Evolutionary conservation across 225 moss, liverwort and hornwort species (phyloP).

Genomic region (Physcomitrellopsis africana): DNA sequence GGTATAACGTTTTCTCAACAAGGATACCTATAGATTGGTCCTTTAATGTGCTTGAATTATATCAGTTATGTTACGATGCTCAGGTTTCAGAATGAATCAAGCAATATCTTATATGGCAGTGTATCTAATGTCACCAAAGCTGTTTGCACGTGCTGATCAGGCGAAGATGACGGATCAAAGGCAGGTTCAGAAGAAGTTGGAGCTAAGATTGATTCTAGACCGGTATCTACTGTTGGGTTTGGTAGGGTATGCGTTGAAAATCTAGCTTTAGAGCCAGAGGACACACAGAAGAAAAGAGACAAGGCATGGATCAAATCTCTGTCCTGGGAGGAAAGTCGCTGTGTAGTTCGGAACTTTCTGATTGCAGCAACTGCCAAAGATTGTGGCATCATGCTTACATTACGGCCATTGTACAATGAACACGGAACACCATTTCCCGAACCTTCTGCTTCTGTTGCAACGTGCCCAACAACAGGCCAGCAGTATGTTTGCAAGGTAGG

Average conservation of each 20-base stretch:
- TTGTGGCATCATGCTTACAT: conserved; percentile 85
- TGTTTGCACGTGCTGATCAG: conserved; percentile 12
- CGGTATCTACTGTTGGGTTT: conserved; percentile 12
- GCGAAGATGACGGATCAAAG: conserved; percentile 19
- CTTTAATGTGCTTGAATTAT: neutral
- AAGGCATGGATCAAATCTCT: conserved; percentile 49
- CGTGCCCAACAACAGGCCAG: conserved; percentile 50
- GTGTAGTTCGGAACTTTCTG: conserved; percentile 70
- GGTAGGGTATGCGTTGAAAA: conserved; percentile 38
- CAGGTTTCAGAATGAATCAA: neutral
- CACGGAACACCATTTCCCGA: conserved; percentile 41
- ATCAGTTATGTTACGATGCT: neutral
- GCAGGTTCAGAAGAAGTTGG: neutral
- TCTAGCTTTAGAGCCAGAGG: conserved; percentile 46
- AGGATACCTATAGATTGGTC: neutral
- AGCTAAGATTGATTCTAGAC: neutral
- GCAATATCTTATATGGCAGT: neutral
- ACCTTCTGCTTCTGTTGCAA: conserved; percentile 45
- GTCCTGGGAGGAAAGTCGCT: conserved; percentile 61
- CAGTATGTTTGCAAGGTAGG: conserved; percentile 55
- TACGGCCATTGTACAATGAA: conserved; percentile 51
- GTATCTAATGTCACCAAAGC: conserved; percentile 6
- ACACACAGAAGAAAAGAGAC: conserved; percentile 40
- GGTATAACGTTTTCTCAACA: neutral
- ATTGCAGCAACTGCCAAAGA: conserved; percentile 90